A percentile compares a stretch with the other conserved stretches of the same genome.
Conservation (phyloP, 2,329 filamentous ascomycete genomes). For the Sarocladium strictum region DNA sequence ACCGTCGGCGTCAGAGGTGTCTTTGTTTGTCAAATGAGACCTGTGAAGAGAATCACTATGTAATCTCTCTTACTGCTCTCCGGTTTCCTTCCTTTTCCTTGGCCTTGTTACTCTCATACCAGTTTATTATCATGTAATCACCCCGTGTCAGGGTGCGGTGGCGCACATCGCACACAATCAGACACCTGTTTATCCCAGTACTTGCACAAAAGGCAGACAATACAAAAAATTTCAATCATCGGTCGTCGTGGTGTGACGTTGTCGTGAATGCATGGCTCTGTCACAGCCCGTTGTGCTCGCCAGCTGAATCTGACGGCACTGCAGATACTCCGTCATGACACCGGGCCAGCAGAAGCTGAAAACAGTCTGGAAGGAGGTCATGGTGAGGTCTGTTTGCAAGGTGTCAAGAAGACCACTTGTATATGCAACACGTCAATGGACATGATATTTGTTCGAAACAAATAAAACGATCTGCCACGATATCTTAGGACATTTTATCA, state of each 20-base stretch:
- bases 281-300: no score
- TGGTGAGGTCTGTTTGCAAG: no score
- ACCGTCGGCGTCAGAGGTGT: not conserved
- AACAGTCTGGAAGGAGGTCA: no score
- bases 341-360: no score
- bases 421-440: no score
- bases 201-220: not conserved
- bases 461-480: no score
- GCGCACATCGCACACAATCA: not conserved
- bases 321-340: no score
- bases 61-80: not conserved
- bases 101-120: not conserved
- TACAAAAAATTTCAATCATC: not conserved
- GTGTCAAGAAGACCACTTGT: no score
- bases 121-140: constrained; percentile 4
- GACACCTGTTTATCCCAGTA: not conserved
- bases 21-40: not conserved
- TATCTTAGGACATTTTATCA: no score
- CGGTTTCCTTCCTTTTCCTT: not conserved
- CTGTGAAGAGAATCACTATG: not conserved
- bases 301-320: no score
- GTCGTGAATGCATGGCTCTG: no score
- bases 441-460: no score
- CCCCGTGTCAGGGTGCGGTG: not conserved
- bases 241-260: not conserved